Conservation (phyloP, 768 basidiomycete genomes). For the Favolaschia claudopus region DNA sequence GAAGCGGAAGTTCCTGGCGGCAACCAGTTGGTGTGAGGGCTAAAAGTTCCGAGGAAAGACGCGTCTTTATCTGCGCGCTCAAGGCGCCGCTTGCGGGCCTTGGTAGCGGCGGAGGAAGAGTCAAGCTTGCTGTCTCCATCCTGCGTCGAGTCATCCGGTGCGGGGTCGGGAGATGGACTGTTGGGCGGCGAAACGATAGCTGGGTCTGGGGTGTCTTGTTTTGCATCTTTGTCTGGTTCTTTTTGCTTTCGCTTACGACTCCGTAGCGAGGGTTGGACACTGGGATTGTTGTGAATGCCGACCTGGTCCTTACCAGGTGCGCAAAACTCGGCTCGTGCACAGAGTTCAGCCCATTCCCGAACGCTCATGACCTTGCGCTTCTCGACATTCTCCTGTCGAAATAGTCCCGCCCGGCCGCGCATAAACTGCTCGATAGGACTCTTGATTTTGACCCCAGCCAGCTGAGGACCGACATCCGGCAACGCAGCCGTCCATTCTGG, state of each 20-base stretch:
- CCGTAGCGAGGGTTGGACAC: slow-evolving; percentile 28
- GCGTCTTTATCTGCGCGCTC: slow-evolving; percentile 52
- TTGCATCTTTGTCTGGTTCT: slow-evolving; percentile 58
- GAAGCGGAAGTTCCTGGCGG: slow-evolving; percentile 72
- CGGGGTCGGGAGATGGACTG: slow-evolving; percentile 44
- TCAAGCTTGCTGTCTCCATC: slow-evolving; percentile 27
- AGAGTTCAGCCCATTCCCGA: slow-evolving; percentile 87
- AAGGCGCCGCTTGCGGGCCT: slow-evolving; percentile 46
- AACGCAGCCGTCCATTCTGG: slow-evolving; percentile 86
- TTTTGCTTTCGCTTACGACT: slow-evolving; percentile 56
- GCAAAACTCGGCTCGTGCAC: slow-evolving; percentile 72
- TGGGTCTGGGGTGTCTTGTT: slow-evolving; percentile 31
- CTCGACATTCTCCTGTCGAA: slow-evolving; percentile 90
- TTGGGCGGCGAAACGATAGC: slow-evolving; percentile 49
- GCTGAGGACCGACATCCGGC: slow-evolving; percentile 74
- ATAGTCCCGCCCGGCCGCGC: slow-evolving; percentile 85
- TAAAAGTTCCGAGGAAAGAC: slow-evolving; percentile 74
- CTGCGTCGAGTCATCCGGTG: slow-evolving; percentile 27
- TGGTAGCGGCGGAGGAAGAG: slow-evolving; percentile 11
- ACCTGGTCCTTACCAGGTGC: slow-evolving; percentile 78
- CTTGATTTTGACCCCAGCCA: slow-evolving; percentile 80
- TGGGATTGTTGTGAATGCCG: slow-evolving; percentile 54
- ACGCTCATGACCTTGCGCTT: slow-evolving; percentile 85
- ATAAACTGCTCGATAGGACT: slow-evolving; percentile 95
- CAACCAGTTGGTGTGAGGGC: slow-evolving; percentile 80